Evolutionary conservation across 306 rosid genomes (phyloP).

Genomic region (Gynostemma pentaphyllum): DNA sequence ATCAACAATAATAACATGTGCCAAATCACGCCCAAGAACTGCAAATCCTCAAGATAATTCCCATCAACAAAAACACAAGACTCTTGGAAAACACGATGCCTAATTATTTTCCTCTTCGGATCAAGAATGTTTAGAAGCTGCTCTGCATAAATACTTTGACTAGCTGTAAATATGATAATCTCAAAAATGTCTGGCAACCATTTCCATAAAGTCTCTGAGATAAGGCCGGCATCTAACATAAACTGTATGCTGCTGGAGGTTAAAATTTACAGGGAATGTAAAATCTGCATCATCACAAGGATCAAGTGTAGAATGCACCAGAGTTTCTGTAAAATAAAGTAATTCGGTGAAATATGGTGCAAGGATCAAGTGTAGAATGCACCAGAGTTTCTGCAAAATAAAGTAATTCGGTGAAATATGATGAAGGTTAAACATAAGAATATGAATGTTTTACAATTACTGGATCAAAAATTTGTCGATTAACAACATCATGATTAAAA

Average conservation of each 20-base stretch:
- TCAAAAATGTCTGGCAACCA: conserved; percentile 70
- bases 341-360: conserved; percentile 5
- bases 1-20: conserved; percentile 73
- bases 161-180: conserved; percentile 93
- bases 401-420: background rate
- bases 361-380: conserved; percentile 87
- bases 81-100: conserved; percentile 89
- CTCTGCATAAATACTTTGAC: conserved; percentile 98
- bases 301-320: conserved; percentile 92
- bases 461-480: background rate
- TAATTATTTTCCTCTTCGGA: conserved; percentile 89
- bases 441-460: background rate
- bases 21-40: conserved; percentile 92
- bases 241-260: conserved; percentile 76
- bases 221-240: conserved; percentile 96
- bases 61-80: conserved; percentile 98
- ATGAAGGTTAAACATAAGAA: background rate
- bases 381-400: conserved; percentile 86
- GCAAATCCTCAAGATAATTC: conserved; percentile 91
- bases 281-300: conserved; percentile 90
- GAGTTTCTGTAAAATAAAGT: conserved; percentile 62
- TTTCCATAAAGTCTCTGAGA: conserved; percentile 76
- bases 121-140: conserved; percentile 93
- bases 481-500: background rate
- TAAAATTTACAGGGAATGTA: conserved; percentile 85